Evolutionary conservation across 352 stramenopile genomes (phyloP).

Genomic region (Peronospora destructor): DNA sequence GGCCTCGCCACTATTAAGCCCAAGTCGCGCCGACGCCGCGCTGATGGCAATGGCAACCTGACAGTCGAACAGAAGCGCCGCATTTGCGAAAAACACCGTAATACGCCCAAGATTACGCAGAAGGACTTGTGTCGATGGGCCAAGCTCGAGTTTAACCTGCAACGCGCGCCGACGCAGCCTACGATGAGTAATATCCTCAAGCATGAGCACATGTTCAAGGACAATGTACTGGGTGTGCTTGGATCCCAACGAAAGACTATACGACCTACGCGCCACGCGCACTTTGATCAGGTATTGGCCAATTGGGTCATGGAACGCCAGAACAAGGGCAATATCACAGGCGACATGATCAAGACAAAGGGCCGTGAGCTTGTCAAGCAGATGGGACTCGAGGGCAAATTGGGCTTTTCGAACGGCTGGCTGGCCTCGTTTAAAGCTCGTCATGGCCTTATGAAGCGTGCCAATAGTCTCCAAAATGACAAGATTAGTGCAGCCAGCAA

Average conservation of each 20-base stretch:
- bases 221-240: constrained; percentile 73
- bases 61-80: constrained; percentile 84
- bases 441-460: constrained; percentile 72
- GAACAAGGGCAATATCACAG: constrained; percentile 85
- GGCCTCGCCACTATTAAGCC: constrained; percentile 3
- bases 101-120: constrained; percentile 83
- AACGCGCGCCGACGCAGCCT: constrained; percentile 71
- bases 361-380: constrained; percentile 75
- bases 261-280: constrained; percentile 58
- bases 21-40: constrained; percentile 36
- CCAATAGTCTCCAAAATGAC: constrained; percentile 35
- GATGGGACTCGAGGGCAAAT: constrained; percentile 74
- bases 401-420: constrained; percentile 85
- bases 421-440: constrained; percentile 80
- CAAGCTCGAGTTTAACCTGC: constrained; percentile 85
- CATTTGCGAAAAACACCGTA: constrained; percentile 84
- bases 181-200: constrained; percentile 85
- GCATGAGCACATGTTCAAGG: constrained; percentile 81
- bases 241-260: constrained; percentile 82
- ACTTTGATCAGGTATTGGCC: constrained; percentile 80
- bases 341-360: constrained; percentile 85
- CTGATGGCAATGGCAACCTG: constrained; percentile 68
- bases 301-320: constrained; percentile 88
- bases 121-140: constrained; percentile 84
- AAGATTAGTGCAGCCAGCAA: constrained; percentile 12